phyloP scores from a whole-genome alignment of 2,329 filamentous ascomycete species.

The Magnaporthiopsis poae region DNA sequence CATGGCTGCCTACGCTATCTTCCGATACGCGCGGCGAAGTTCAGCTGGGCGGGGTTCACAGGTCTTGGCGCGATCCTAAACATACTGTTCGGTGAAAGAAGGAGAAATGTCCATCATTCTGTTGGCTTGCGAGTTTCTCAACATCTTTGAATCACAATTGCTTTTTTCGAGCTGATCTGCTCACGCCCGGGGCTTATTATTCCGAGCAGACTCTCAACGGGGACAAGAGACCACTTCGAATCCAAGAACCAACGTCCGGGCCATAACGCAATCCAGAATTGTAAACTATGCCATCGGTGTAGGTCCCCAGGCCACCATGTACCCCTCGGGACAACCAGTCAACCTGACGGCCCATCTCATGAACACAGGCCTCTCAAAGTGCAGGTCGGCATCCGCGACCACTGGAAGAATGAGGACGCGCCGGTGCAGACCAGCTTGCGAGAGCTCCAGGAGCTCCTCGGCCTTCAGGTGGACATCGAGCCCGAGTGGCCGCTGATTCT shows the following conservation, averaged over 20 bases:
- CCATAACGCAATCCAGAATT: too few relatives aligned
- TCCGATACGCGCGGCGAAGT: neutral
- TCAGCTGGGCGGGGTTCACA: neutral
- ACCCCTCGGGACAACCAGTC: neutral
- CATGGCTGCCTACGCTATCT: neutral
- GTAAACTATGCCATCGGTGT: neutral
- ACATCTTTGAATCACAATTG: too few relatives aligned
- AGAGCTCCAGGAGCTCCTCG: conserved; percentile 25
- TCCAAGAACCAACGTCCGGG: too few relatives aligned
- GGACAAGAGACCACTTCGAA: too few relatives aligned
- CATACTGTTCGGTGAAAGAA: neutral
- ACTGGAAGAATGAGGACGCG: conserved; percentile 28
- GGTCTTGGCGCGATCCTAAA: neutral
- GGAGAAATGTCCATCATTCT: neutral
- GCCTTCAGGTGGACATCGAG: conserved; percentile 27
- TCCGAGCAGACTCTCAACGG: too few relatives aligned
- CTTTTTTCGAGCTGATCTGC: too few relatives aligned
- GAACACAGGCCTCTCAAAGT: conserved; percentile 30
- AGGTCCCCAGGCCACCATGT: neutral
- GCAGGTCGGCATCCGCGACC: conserved; percentile 32
- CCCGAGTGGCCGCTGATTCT: conserved; percentile 36
- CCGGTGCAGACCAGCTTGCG: conserved; percentile 24
- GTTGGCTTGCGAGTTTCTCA: neutral
- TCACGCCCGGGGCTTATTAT: too few relatives aligned
- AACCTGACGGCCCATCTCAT: neutral